A percentile compares a stretch with the other conserved stretches of the same genome.
Evolutionary conservation across 768 basidiomycete species (phyloP).

Genomic region (Epithele typhae): DNA sequence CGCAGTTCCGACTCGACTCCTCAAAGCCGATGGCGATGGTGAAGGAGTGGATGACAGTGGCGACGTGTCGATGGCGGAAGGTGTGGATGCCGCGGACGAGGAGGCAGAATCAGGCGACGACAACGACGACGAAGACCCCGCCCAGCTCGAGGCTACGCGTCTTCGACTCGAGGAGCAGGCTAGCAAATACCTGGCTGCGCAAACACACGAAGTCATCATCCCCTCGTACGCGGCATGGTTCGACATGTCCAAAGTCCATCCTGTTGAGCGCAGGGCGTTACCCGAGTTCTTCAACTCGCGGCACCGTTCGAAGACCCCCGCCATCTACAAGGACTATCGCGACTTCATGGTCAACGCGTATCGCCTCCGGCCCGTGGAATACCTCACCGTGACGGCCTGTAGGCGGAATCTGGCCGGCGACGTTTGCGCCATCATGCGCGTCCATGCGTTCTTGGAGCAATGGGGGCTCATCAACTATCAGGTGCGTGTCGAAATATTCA

Average conservation of each 20-base stretch:
- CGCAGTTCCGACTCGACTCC: slow-evolving; percentile 29
- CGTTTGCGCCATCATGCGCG: slow-evolving; percentile 97
- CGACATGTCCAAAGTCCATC: slow-evolving; percentile 89
- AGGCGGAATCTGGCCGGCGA: slow-evolving; percentile 95
- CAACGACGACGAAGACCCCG: slow-evolving; percentile 82
- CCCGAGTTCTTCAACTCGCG: slow-evolving; percentile 98
- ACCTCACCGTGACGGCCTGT: slow-evolving; percentile 96
- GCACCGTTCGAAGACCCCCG: slow-evolving; percentile 92
- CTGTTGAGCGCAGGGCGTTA: slow-evolving; percentile 85
- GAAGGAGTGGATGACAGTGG: slow-evolving; percentile 64
- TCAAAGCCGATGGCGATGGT: slow-evolving; percentile 50
- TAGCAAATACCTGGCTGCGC: slow-evolving; percentile 91
- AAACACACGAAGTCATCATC: slow-evolving; percentile 95
- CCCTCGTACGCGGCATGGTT: slow-evolving; percentile 99
- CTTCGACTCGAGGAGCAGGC: slow-evolving; percentile 80
- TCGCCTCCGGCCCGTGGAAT: slow-evolving; percentile 88
- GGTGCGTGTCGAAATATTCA: slow-evolving; percentile 43
- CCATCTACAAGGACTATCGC: slow-evolving; percentile 98
- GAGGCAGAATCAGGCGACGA: slow-evolving; percentile 77
- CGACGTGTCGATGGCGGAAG: slow-evolving; percentile 81
- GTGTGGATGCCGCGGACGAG: slow-evolving; percentile 74
- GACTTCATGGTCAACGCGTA: slow-evolving; percentile 99
- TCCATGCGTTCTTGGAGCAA: slow-evolving; percentile 97
- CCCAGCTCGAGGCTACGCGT: slow-evolving; percentile 77
- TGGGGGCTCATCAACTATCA: slow-evolving; percentile 99